These are phyloP conservation scores for Mycena filopes DNA, from an alignment of 768 basidiomycete genomes.

Conservation along the genomic window DNA sequence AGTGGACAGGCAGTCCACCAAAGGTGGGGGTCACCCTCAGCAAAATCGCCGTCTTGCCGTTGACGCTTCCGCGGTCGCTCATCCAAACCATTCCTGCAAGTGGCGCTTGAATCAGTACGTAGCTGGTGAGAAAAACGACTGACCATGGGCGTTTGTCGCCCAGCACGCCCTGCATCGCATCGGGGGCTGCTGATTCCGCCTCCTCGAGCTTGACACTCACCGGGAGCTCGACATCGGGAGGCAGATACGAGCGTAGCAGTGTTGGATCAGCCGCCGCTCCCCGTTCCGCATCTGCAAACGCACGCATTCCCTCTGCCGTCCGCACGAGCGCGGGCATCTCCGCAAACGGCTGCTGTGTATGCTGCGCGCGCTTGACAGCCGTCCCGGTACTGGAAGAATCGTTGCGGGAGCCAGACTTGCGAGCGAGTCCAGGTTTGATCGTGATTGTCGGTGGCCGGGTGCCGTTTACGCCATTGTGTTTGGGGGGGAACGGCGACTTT, in stretches of 20 bases:
- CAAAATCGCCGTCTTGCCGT: slow-evolving; percentile 47
- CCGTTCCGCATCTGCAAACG: slow-evolving; percentile 68
- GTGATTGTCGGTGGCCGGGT: slow-evolving; percentile 43
- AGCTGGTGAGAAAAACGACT: background rate
- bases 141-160: slow-evolving; percentile 71
- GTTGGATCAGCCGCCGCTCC: slow-evolving; percentile 49
- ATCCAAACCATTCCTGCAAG: slow-evolving; percentile 45
- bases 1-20: slow-evolving; percentile 84
- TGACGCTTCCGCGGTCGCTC: slow-evolving; percentile 72
- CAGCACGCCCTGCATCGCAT: slow-evolving; percentile 42
- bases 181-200: slow-evolving; percentile 47
- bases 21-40: slow-evolving; percentile 56
- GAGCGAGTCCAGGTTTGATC: slow-evolving; percentile 37
- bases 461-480: slow-evolving; percentile 44
- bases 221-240: slow-evolving; percentile 8
- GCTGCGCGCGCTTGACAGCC: slow-evolving; percentile 35
- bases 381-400: slow-evolving; percentile 2
- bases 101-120: background rate
- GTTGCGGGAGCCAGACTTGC: slow-evolving; percentile 16
- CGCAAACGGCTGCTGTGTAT: slow-evolving; percentile 55
- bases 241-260: slow-evolving; percentile 23
- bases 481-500: slow-evolving; percentile 25
- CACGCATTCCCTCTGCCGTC: slow-evolving; percentile 78
- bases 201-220: slow-evolving; percentile 39
- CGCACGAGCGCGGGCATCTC: slow-evolving; percentile 78